Evolutionary conservation across 352 stramenopile species (phyloP).

Genomic region (Phytophthora palmivora): DNA sequence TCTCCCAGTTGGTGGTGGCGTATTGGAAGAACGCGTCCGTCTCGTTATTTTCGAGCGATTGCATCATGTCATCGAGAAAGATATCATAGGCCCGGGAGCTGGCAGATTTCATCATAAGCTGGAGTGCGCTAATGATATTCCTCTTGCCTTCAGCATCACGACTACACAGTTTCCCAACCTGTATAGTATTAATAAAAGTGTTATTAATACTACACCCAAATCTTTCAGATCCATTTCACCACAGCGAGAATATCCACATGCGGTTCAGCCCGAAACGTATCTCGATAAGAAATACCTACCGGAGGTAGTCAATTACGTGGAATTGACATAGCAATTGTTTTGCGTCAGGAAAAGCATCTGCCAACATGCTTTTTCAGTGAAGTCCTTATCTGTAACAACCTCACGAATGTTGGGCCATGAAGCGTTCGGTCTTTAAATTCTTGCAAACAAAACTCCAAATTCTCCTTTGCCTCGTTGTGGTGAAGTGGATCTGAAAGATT

Average conservation of each 20-base stretch:
- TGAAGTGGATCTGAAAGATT: too few relatives aligned
- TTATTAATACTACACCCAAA: too few relatives aligned
- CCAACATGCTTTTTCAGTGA: constrained; percentile 16
- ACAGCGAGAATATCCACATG: background rate
- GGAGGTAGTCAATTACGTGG: constrained; percentile 14
- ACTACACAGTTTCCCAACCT: constrained; percentile 8
- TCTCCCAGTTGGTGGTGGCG: constrained; percentile 15
- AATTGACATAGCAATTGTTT: constrained; percentile 19
- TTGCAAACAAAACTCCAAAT: constrained; percentile 5
- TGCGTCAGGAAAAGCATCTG: constrained; percentile 11
- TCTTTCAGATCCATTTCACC: too few relatives aligned
- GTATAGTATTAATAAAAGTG: too few relatives aligned
- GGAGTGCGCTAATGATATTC: background rate
- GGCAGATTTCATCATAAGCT: constrained; percentile 18
- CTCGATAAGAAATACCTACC: constrained; percentile 15
- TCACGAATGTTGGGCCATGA: constrained; percentile 15
- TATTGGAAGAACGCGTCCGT: constrained; percentile 11
- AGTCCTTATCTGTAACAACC: constrained; percentile 24
- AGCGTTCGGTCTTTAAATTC: constrained; percentile 17
- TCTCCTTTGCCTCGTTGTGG: constrained; percentile 7
- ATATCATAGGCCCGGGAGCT: constrained; percentile 1
- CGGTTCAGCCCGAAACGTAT: too few relatives aligned
- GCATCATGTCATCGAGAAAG: constrained; percentile 2
- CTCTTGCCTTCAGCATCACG: background rate
- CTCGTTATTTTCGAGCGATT: constrained; percentile 6